Base-by-base conservation (phyloP, 2,329 filamentous ascomycete species). In the Fusarium albidum region DNA sequence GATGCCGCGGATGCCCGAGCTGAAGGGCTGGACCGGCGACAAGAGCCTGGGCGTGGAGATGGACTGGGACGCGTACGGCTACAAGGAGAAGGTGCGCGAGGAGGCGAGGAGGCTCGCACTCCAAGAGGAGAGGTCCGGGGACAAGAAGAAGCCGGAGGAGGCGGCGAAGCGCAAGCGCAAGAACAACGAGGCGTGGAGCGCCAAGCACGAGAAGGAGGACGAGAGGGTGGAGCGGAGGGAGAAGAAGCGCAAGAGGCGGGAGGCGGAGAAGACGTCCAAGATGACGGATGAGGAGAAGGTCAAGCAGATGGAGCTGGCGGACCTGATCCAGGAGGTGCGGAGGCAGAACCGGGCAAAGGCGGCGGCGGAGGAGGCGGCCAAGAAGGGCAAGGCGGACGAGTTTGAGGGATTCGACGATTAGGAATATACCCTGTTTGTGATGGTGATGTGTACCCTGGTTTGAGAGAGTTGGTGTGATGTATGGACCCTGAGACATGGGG, bases 1-100 rank as follows among this genome's bases (percentile, higher is more conserved):
- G 43, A 81, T 98, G 59, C 95, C 95, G 5, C 92, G 90, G 69
- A 99, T 99, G 95, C 94, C 95, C 0, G 95, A 99, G 72, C 77
- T 91, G 46, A 89, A 87, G 66, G 83, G 79, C 1, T 94, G 90
- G 79, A 82, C 85, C 11, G 88, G 88, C 5, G 88, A 91, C 69
- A 81, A 82, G 57, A 82, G 77, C 17, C 75, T 90, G 1, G 85
- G 85, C 3, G 72, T 88, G 3, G 81, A 82, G 2, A 76, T 92
- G 10, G 84, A 92, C 69, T 87, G 89, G 81, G 81, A 87, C 35
- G 78, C 73, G 3, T 92, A 86, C 65, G 77, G 83, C 1, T 94
- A 92, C 74, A 86, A 86, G 66, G 90, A 94, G 64, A 89, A 88
- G 69, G 76, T 79, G 15, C 82, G 88, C 26, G 91, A 94, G 69